Evolutionary conservation across 108 stramenopile species (phyloP).

Genomic region (Fistulifera solaris): DNA sequence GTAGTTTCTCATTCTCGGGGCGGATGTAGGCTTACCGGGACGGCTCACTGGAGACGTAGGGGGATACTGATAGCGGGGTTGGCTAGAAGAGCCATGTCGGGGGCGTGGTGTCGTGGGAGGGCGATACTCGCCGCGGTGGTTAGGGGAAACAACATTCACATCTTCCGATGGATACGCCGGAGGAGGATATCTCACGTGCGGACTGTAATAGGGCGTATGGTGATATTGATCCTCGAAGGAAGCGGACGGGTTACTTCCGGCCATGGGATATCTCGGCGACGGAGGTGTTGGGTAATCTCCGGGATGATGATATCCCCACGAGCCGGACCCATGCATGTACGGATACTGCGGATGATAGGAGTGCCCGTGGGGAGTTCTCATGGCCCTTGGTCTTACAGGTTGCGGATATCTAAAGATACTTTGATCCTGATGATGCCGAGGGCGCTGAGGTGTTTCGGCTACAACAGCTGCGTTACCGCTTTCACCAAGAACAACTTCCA

Average conservation of each 20-base stretch:
- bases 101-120: constrained; percentile 8
- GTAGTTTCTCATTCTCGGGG: constrained; percentile 26
- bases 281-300: constrained; percentile 13
- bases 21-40: constrained; percentile 14
- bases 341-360: constrained; percentile 6
- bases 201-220: constrained; percentile 26
- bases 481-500: constrained; percentile 38
- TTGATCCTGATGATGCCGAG: constrained; percentile 14
- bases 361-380: constrained; percentile 16
- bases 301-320: constrained; percentile 26
- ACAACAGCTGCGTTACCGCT: constrained; percentile 18
- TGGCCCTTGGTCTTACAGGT: constrained; percentile 31
- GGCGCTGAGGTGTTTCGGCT: constrained; percentile 9
- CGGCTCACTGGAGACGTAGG: constrained; percentile 39
- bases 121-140: constrained; percentile 21
- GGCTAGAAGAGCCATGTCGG: neutral
- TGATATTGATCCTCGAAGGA: constrained; percentile 39
- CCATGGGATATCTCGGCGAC: constrained; percentile 19
- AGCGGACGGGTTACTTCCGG: constrained; percentile 23
- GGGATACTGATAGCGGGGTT: constrained; percentile 38
- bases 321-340: constrained; percentile 22
- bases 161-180: constrained; percentile 26
- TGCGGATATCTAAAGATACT: constrained; percentile 34
- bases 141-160: constrained; percentile 48
- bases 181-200: constrained; percentile 43